phyloP scores from a whole-genome alignment of 768 basidiomycete species.

The Pseudohyphozyma bogoriensis region DNA sequence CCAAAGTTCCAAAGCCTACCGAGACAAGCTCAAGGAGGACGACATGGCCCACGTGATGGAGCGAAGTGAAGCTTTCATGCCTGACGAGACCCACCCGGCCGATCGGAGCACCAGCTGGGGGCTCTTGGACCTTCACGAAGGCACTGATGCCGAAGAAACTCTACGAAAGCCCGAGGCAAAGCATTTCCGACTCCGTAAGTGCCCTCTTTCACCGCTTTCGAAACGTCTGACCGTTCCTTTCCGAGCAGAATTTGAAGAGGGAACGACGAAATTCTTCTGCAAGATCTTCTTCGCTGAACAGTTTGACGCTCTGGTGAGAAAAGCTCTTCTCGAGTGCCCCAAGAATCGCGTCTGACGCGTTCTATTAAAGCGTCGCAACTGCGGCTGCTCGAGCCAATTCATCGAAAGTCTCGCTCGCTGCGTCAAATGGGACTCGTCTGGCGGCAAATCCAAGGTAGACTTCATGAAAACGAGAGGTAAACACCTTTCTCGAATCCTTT shows the following conservation, averaged over 20 bases:
- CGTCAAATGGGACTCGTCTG: constrained; percentile 88
- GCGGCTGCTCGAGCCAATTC: constrained; percentile 88
- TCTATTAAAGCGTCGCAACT: constrained; percentile 81
- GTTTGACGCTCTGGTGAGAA: constrained; percentile 86
- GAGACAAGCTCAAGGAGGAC: constrained; percentile 58
- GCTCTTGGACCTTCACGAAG: constrained; percentile 69
- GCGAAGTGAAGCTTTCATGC: constrained; percentile 79
- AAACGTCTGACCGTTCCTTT: not conserved
- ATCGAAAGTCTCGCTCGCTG: constrained; percentile 88
- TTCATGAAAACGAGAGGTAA: constrained; percentile 89
- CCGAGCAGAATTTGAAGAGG: constrained; percentile 10
- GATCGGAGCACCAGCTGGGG: constrained; percentile 88
- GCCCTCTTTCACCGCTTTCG: not conserved
- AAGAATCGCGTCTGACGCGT: too few species aligned
- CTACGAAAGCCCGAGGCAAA: constrained; percentile 15
- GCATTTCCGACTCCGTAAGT: constrained; percentile 19
- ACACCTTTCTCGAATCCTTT: constrained; percentile 13
- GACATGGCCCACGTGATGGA: constrained; percentile 54
- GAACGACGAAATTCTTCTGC: constrained; percentile 56
- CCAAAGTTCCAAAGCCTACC: constrained; percentile 37
- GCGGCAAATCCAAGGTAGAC: constrained; percentile 92
- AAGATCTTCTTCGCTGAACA: constrained; percentile 93
- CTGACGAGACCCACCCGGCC: constrained; percentile 68
- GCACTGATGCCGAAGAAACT: constrained; percentile 21
- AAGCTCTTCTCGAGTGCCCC: too few species aligned